Base-by-base conservation (phyloP, 148 eudicot species). In the Beta vulgaris region DNA sequence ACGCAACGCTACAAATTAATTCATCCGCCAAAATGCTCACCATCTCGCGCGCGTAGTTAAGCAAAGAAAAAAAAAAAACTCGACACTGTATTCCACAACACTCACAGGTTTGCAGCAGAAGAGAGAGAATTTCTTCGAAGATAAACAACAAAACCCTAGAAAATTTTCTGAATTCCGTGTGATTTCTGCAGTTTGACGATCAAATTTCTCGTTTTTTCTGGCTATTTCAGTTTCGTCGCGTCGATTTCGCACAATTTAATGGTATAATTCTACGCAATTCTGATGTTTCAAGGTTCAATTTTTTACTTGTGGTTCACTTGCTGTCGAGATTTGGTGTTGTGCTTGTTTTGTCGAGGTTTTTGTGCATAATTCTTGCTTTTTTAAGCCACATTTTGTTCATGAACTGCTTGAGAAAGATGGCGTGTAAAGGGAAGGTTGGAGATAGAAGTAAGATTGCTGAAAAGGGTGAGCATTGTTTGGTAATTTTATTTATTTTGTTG, bases 361-460 rank as follows among this genome's bases (percentile, higher is more conserved):
- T 11, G 0, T 25, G 40, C 2, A 0, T 3, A 21, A n/a, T 4
- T 25, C 7, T 60, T 31, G 65, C 23, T 31, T 32, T 0, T 31
- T 32, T 60, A 32, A 32, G 23, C 16, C 44, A 5, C 14, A 9
- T 37, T 64, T 64, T 55, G 60, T 59, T 34, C 12, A 35, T 11
- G 63, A 28, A 62, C 16, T 1, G 9, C 16, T 1, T 51, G 43
- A 23, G 8, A 46, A 69, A 44, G 46, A 69, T 76, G 68, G 51
- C 44, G 31, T 49, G 79, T 36, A 76, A 69, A 39, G 62, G 35
- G 51, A 69, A n/a, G 19, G 68, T 44, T 69, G 25, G 34, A 6
- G 79, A 59, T 34, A 58, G 58, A 48, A 68, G 36, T 49, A 76
- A 76, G 46, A 8, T 68, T 76, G 51, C 25, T 14, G 78, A 76